Evolutionary conservation across 306 rosid species (phyloP), one percentile per base, ranked within the genome.

Genomic region (Alnus glutinosa): DNA sequence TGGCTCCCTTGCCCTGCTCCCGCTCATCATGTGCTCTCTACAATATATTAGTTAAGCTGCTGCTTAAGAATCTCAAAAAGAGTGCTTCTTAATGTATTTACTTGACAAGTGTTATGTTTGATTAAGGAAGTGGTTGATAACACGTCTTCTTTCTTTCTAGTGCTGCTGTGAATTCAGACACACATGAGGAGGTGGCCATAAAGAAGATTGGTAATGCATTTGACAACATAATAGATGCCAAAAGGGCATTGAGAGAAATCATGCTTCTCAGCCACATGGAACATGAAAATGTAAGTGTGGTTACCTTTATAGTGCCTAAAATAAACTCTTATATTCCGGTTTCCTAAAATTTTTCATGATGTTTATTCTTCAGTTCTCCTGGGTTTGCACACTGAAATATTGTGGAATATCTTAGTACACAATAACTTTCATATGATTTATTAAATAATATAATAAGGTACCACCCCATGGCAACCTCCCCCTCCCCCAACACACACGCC

Each of bases 131-230:
- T 23, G 28, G 28, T 23, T 23, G 51, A 37, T 81, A 44, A 67
- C 73, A 76, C n/a, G 10, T 63, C 55, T 67, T 74, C 19, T 71
- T 80, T 77, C 59, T 76, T 81, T 83, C 67, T 77, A 95, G 98
- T 77, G 87, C 98, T 70, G 98, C 98, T 55, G 94, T 95, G 52
- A 90, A 95, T 84, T 85, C 98, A 58, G 96, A 95, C 18, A 91
- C 97, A 1, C 95, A 83, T 7, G 92, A 95, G 84, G 98, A 92
- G 86, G 93, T 95, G 74, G 99, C 99, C 77, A 93, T 95, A 67
- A 95, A 95, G 89, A 95, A 95, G 86, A 93, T 95, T 61, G 94
- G 89, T 30, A 93, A 93, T 76, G 88, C 99, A 4, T 93, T 95
- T 79, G 97, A 93, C 81, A 95, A 93, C 62, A 87, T 84, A 73